A percentile compares a stretch with the other conserved stretches of the same genome.
These are phyloP conservation scores for Pochonia chlamydosporia DNA, from an alignment of 2,329 filamentous ascomycete species.

Conservation along the genomic window DNA sequence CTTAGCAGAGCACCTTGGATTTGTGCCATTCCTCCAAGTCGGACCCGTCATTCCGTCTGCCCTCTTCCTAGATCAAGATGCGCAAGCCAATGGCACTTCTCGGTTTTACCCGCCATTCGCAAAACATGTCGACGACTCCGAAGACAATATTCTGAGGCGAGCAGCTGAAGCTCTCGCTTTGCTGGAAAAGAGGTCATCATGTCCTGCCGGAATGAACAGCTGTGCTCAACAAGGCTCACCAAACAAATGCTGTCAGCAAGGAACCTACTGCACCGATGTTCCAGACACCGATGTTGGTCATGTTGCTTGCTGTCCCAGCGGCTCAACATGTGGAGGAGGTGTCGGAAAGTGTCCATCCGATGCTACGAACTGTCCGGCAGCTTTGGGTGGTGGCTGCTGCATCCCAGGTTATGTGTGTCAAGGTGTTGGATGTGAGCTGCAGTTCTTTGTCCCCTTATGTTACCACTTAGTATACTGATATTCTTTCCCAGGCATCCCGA, in stretches of 20 bases:
- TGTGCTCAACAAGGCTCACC: conserved; percentile 60
- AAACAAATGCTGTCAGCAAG: conserved; percentile 66
- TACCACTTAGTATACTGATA: background rate
- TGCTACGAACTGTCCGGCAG: conserved; percentile 58
- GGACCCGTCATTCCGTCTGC: conserved; percentile 14
- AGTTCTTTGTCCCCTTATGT: background rate
- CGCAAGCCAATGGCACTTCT: conserved; percentile 12
- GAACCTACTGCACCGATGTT: conserved; percentile 60
- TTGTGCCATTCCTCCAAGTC: conserved; percentile 22
- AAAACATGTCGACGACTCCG: conserved; percentile 32
- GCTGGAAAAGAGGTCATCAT: conserved; percentile 56
- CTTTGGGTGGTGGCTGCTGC: conserved; percentile 69
- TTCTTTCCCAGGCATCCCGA: conserved; percentile 22
- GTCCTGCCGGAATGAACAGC: conserved; percentile 59
- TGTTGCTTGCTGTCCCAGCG: conserved; percentile 70
- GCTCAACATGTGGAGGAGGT: conserved; percentile 55
- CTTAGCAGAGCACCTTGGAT: conserved; percentile 59
- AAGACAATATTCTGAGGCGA: conserved; percentile 30
- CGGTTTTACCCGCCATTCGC: conserved; percentile 44
- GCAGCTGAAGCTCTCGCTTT: conserved; percentile 40
- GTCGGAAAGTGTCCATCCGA: conserved; percentile 57
- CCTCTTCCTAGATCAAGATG: conserved; percentile 23
- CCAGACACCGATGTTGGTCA: conserved; percentile 57
- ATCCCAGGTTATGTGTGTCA: conserved; percentile 65
- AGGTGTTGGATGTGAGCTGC: conserved; percentile 59